These are phyloP conservation scores for Nicotiana benthamiana DNA, from an alignment of 257 asterid species.

Conservation along the genomic window DNA sequence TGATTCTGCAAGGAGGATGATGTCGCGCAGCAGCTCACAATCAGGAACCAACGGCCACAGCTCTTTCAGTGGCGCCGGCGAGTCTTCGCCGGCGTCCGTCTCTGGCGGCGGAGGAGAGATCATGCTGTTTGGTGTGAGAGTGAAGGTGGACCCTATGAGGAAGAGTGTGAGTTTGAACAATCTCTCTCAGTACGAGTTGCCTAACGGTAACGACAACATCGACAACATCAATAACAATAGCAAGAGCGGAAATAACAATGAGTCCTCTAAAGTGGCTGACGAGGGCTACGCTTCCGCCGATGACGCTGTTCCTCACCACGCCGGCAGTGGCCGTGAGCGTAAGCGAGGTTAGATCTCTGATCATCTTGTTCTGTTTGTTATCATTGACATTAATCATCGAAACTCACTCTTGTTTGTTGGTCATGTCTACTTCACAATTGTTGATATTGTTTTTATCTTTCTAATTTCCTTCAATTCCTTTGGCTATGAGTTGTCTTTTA, in stretches of 20 bases:
- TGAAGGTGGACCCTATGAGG: slow-evolving; percentile 78
- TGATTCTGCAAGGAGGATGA: not conserved
- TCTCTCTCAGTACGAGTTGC: slow-evolving; percentile 57
- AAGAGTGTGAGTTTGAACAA: slow-evolving; percentile 86
- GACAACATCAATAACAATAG: not conserved
- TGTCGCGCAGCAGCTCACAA: slow-evolving; percentile 21
- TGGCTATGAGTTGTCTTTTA: not conserved
- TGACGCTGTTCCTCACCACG: slow-evolving; percentile 47
- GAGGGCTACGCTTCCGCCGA: slow-evolving; percentile 73
- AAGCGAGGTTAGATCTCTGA: slow-evolving; percentile 70
- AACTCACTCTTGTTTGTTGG: not conserved
- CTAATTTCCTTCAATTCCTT: not conserved
- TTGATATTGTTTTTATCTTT: too few relatives aligned
- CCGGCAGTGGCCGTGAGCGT: slow-evolving; percentile 64
- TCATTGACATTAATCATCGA: not conserved
- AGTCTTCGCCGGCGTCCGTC: slow-evolving; percentile 25
- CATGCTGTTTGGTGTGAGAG: slow-evolving; percentile 79
- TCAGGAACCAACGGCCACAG: slow-evolving; percentile 21
- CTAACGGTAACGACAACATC: not conserved
- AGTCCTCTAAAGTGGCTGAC: slow-evolving; percentile 25
- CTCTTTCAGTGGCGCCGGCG: slow-evolving; percentile 26
- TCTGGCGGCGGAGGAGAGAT: slow-evolving; percentile 31
- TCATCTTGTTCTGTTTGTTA: not conserved
- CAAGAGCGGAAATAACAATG: slow-evolving; percentile 7
- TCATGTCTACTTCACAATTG: not conserved